Conservation (phyloP, 2,329 filamentous ascomycete genomes). For the Colletotrichum simmondsii region DNA sequence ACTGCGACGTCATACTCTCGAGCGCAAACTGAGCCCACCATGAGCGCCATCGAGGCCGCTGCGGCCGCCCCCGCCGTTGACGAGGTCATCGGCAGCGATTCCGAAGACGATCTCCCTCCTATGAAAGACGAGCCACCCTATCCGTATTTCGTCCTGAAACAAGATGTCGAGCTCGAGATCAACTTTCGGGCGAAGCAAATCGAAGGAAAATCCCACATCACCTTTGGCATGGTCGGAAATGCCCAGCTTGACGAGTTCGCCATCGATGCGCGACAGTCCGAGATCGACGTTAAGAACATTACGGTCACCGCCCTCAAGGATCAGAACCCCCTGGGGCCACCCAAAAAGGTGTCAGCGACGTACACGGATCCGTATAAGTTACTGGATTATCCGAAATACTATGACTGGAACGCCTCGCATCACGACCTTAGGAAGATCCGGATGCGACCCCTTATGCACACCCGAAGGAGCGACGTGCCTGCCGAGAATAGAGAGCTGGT, state of each 20-base stretch:
- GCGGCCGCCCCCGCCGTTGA: slow-evolving; percentile 26
- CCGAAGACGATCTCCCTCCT: slow-evolving; percentile 45
- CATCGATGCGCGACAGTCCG: slow-evolving; percentile 72
- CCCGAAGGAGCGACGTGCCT: slow-evolving; percentile 63
- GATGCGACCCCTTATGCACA: slow-evolving; percentile 65
- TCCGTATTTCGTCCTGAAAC: slow-evolving; percentile 74
- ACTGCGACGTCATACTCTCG: slow-evolving; percentile 5
- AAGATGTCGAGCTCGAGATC: slow-evolving; percentile 90
- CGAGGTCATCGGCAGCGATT: slow-evolving; percentile 30
- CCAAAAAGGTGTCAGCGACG: slow-evolving; percentile 51
- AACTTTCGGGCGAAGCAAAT: slow-evolving; percentile 82
- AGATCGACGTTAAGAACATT: slow-evolving; percentile 65
- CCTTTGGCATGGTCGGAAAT: slow-evolving; percentile 71
- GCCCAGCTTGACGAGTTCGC: slow-evolving; percentile 67
- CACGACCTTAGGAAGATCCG: slow-evolving; percentile 79
- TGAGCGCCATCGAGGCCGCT: slow-evolving; percentile 30
- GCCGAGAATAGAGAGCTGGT: slow-evolving; percentile 65
- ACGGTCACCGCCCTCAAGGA: slow-evolving; percentile 57
- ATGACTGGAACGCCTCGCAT: slow-evolving; percentile 76
- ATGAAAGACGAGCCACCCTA: slow-evolving; percentile 49
- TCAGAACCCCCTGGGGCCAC: slow-evolving; percentile 28
- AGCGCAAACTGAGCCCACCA: slow-evolving; percentile 28
- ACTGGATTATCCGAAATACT: slow-evolving; percentile 68
- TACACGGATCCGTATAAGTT: slow-evolving; percentile 76
- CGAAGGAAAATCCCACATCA: slow-evolving; percentile 83